Evolutionary conservation across 2,329 filamentous ascomycete genomes (phyloP).

Genomic region (Diaporthe ampelina): DNA sequence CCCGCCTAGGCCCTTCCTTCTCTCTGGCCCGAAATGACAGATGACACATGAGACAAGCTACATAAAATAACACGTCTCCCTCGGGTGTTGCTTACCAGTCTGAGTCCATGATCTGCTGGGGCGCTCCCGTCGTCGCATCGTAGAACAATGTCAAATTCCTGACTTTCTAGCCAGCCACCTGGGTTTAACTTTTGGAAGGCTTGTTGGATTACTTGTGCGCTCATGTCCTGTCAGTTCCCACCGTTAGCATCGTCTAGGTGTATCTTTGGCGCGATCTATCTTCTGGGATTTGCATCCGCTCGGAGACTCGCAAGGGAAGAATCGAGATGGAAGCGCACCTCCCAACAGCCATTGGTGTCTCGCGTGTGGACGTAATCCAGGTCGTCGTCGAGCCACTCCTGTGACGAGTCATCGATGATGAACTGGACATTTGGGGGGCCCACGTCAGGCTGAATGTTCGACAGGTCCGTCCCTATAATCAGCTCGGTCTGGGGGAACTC

Average conservation of each 20-base stretch:
- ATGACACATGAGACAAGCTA: neutral
- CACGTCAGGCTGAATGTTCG: slow-evolving; percentile 74
- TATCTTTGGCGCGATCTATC: neutral
- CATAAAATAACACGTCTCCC: no score
- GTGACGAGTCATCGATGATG: slow-evolving; percentile 75
- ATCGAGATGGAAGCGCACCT: slow-evolving; percentile 37
- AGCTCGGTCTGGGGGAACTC: slow-evolving; percentile 67
- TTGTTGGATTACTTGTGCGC: slow-evolving; percentile 63
- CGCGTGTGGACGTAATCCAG: slow-evolving; percentile 70
- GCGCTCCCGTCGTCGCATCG: slow-evolving; percentile 63
- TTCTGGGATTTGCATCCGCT: neutral
- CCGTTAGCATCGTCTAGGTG: neutral
- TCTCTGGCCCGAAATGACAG: neutral
- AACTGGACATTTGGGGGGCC: slow-evolving; percentile 83
- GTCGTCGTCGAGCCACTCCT: slow-evolving; percentile 67
- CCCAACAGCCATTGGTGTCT: slow-evolving; percentile 64
- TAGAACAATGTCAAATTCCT: slow-evolving; percentile 59
- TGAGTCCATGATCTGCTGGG: slow-evolving; percentile 53
- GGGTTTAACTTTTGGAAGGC: slow-evolving; percentile 64
- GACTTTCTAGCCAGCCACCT: slow-evolving; percentile 69
- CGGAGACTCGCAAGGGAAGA: neutral
- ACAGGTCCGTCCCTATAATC: slow-evolving; percentile 76
- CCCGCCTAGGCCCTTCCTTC: neutral
- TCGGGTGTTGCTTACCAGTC: slow-evolving; percentile 37
- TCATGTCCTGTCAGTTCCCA: slow-evolving; percentile 51